Percentiles rank a stretch among this genome's conserved stretches.
phyloP scores from a whole-genome alignment of 1,284 basidiomycete species.

The Leccinum pachyderme region DNA sequence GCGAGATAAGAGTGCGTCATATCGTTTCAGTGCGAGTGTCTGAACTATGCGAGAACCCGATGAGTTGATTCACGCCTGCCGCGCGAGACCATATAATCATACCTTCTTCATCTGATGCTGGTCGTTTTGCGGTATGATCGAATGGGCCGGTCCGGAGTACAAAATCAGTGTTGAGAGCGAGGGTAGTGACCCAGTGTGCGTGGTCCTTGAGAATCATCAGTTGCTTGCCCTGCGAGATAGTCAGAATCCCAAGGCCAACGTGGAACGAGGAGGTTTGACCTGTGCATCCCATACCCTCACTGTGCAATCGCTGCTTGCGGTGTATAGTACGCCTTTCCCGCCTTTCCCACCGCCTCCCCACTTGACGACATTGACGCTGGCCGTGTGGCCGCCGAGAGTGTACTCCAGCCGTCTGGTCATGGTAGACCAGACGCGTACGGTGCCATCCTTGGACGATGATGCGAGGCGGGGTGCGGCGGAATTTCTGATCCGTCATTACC shows the following conservation, averaged over 20 bases:
- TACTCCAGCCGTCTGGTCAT: constrained; percentile 60
- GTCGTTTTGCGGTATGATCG: constrained; percentile 65
- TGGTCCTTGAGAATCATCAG: constrained; percentile 88
- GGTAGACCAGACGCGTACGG: constrained; percentile 91
- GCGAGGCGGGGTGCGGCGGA: constrained; percentile 80
- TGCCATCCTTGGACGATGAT: constrained; percentile 94
- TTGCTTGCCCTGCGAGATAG: constrained; percentile 45
- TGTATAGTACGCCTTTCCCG: constrained; percentile 83
- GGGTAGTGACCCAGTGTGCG: constrained; percentile 98
- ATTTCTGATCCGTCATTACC: constrained; percentile 48
- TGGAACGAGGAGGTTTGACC: not conserved
- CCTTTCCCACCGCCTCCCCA: constrained; percentile 73
- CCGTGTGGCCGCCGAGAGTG: constrained; percentile 73
- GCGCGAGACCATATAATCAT: not conserved
- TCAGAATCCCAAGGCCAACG: constrained; percentile 8
- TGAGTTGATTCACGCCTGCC: not conserved
- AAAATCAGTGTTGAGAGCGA: constrained; percentile 95
- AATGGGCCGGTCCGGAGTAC: constrained; percentile 86
- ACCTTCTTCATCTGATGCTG: not conserved
- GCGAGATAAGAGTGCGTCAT: constrained; percentile 64
- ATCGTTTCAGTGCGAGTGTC: constrained; percentile 52
- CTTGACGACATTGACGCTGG: constrained; percentile 77
- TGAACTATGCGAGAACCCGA: constrained; percentile 45
- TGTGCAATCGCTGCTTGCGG: constrained; percentile 91
- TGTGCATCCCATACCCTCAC: constrained; percentile 87